Evolutionary conservation across 805 yeast species (phyloP).

Genomic region (Lachancea nothofagi): DNA sequence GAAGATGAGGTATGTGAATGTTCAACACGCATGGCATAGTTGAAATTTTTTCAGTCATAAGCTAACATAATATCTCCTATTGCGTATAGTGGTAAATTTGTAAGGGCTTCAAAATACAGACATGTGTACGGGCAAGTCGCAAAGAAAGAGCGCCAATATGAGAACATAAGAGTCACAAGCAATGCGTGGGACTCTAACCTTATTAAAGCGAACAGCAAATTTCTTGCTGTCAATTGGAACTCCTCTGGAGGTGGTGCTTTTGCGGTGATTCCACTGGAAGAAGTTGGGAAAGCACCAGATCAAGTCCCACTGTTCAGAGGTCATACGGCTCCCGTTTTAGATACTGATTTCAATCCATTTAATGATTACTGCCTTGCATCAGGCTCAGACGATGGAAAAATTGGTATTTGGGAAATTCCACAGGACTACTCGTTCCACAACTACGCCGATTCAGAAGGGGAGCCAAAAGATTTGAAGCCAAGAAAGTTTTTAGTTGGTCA

Average conservation of each 20-base stretch:
- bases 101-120: conserved; percentile 93
- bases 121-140: conserved; percentile 92
- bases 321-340: conserved; percentile 90
- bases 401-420: conserved; percentile 86
- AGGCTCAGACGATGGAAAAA: conserved; percentile 75
- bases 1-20: conserved; percentile 3
- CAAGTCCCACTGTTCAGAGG: conserved; percentile 91
- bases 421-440: conserved; percentile 67
- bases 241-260: conserved; percentile 97
- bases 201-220: conserved; percentile 81
- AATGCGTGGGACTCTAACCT: conserved; percentile 97
- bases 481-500: conserved; percentile 74
- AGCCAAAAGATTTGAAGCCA: conserved; percentile 66
- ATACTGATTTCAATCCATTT: conserved; percentile 94
- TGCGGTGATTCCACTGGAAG: conserved; percentile 82
- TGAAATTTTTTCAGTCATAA: neutral
- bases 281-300: conserved; percentile 91
- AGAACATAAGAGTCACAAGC: conserved; percentile 62
- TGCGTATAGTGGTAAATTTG: conserved; percentile 65
- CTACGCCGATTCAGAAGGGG: conserved; percentile 49
- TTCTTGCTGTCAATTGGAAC: conserved; percentile 83
- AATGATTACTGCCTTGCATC: conserved; percentile 69
- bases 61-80: conserved; percentile 1
- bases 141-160: conserved; percentile 43
- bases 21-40: neutral